phyloP scores from a whole-genome alignment of 331 rosid genomes.

The Quercus tomentella region DNA sequence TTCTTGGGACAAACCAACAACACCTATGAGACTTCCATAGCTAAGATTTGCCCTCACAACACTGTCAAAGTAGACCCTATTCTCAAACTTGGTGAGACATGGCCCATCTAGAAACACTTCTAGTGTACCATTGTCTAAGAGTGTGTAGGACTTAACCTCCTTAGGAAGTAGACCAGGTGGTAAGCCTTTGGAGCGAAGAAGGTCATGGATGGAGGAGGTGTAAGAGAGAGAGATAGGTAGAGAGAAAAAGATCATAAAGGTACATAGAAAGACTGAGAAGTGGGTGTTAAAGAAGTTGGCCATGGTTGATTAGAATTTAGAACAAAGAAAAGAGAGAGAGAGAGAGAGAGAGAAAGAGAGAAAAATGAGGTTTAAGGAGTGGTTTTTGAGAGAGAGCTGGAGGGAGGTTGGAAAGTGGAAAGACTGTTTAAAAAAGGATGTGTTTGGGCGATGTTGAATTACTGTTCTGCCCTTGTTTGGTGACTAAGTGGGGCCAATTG shows the following conservation, averaged over 20 bases:
- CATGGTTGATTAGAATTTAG: slow-evolving; percentile 24
- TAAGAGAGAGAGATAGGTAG: slow-evolving; percentile 25
- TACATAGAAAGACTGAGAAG: slow-evolving; percentile 9
- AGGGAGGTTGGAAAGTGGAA: slow-evolving; percentile 32
- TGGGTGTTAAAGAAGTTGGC: slow-evolving; percentile 38
- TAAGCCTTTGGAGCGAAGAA: slow-evolving; percentile 70
- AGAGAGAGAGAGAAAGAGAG: background rate
- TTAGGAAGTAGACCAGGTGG: slow-evolving; percentile 84
- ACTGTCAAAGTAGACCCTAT: slow-evolving; percentile 62
- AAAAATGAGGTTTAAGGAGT: slow-evolving; percentile 12
- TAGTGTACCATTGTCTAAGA: slow-evolving; percentile 54
- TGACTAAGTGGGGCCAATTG: slow-evolving; percentile 9
- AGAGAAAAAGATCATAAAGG: slow-evolving; percentile 28
- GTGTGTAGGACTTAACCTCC: slow-evolving; percentile 64
- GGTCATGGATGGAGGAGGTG: slow-evolving; percentile 58
- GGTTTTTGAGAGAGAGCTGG: slow-evolving; percentile 9
- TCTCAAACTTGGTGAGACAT: slow-evolving; percentile 76
- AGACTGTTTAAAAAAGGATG: slow-evolving; percentile 34
- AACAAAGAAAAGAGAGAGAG: slow-evolving; percentile 31
- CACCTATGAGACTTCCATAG: slow-evolving; percentile 80
- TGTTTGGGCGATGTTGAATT: background rate
- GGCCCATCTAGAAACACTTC: slow-evolving; percentile 83
- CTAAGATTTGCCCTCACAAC: slow-evolving; percentile 74
- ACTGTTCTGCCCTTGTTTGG: slow-evolving; percentile 50
- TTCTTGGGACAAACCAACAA: slow-evolving; percentile 74